These are phyloP conservation scores for Wickerhamomyces ciferrii DNA, from an alignment of 805 yeast species.

Conservation along the genomic window DNA sequence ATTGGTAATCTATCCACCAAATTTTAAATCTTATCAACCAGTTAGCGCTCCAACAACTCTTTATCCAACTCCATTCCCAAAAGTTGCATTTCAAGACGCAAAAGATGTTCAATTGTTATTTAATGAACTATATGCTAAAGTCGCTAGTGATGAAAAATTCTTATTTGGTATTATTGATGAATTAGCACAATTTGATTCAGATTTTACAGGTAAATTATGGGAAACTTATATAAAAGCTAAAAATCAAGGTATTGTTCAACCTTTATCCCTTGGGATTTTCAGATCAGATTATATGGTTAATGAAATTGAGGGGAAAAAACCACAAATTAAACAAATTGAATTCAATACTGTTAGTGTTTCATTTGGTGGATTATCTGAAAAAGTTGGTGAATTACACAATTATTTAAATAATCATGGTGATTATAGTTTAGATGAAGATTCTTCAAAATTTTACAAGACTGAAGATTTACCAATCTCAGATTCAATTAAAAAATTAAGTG, in stretches of 20 bases:
- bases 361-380: conserved; percentile 84
- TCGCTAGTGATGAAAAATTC: conserved; percentile 61
- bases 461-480: conserved; percentile 59
- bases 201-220: conserved; percentile 79
- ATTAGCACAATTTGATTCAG: conserved; percentile 55
- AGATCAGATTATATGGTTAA: conserved; percentile 86
- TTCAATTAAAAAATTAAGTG: conserved; percentile 57
- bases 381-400: conserved; percentile 71
- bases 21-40: conserved; percentile 38
- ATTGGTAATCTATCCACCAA: conserved; percentile 71
- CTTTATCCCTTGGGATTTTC: conserved; percentile 74
- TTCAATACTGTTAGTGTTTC: conserved; percentile 95
- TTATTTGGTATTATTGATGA: conserved; percentile 48
- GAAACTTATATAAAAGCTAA: conserved; percentile 48
- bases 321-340: conserved; percentile 82
- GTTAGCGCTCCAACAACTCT: conserved; percentile 82
- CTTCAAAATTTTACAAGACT: conserved; percentile 33
- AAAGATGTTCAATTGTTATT: conserved; percentile 57
- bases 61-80: conserved; percentile 87
- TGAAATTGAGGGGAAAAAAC: conserved; percentile 32
- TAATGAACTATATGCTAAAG: conserved; percentile 69
- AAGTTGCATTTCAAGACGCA: conserved; percentile 59
- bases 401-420: conserved; percentile 55
- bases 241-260: conserved; percentile 49
- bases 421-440: conserved; percentile 38